Base-by-base conservation (phyloP, 345 rosid genomes). In the Zanthoxylum bungeanum region DNA sequence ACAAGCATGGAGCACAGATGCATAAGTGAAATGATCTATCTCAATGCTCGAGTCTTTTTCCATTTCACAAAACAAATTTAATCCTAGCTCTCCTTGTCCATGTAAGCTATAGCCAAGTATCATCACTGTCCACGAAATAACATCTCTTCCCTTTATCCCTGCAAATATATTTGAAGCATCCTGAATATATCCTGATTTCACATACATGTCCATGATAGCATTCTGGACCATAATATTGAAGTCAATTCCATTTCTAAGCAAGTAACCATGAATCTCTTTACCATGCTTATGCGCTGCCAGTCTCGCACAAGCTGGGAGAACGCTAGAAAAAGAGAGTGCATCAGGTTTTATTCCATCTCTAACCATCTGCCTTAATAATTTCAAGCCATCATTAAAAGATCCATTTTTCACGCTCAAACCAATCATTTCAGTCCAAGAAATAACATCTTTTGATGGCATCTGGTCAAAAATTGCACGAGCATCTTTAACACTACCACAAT, bases 281-380 rank as follows among this genome's bases (percentile, higher is more conserved):
- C 91, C 88, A 2, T 66, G 76, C 71, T 87, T 87, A 60, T 77
- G 77, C 22, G 84, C 82, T 0, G 84, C 68, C 39, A 82, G 60
- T 70, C 88, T 83, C 30, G 81, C 91, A 76, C 91, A 81, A 44
- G 88, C 85, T 5, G 88, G 85, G 37, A 87, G 79, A 64, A 83
- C 50, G 64, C 75, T 72, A 6, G 80, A 71, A 64, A 87, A 22
- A 3, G 84, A 70, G 39, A 77, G 79, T 3, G 80, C 30, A 74
- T 85, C 88, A 0, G 84, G 81, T 75, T 68, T 79, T 47, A 79
- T 70, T 60, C 83, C 82, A 47, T 47, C 80, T 19, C 19, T 50
- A 76, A 47, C 73, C 88, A 84, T 84, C 72, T 40, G 69, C 71
- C 84, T 69, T 51, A 84, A 81, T 75, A 84, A 72, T 73, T 83